Percentiles rank a stretch among this genome's conserved stretches.
These are phyloP conservation scores for Xylaria venustula DNA, from an alignment of 495 filamentous ascomycete species.

Conservation along the genomic window DNA sequence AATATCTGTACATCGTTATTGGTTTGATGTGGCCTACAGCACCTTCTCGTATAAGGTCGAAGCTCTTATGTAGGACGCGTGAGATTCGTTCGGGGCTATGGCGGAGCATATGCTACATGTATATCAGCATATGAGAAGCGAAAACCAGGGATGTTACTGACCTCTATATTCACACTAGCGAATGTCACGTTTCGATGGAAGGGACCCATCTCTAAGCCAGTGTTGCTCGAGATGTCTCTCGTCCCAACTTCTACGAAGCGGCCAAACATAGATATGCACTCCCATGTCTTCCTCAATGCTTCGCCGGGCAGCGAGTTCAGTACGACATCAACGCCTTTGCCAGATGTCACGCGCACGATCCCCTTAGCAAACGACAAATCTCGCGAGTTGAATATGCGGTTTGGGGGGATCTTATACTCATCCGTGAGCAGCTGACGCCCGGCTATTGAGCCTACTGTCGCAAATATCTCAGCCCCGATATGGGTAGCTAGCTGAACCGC, in stretches of 20 bases:
- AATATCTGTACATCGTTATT: too few relatives aligned
- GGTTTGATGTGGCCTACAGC: too few relatives aligned
- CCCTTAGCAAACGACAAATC: conserved; percentile 37
- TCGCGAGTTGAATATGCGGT: conserved; percentile 50
- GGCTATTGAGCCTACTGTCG: conserved; percentile 48
- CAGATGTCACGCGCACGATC: conserved; percentile 43
- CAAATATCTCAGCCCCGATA: conserved; percentile 52
- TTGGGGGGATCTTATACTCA: conserved; percentile 42
- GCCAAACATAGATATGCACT: conserved; percentile 53
- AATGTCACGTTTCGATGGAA: conserved; percentile 33
- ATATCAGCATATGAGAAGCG: conserved; percentile 1
- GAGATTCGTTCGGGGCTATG: too few relatives aligned
- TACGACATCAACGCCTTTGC: conserved; percentile 54
- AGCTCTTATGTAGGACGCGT: too few relatives aligned
- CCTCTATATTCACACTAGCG: conserved; percentile 19
- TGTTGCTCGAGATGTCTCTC: conserved; percentile 33
- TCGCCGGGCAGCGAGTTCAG: conserved; percentile 56
- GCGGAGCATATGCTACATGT: too few relatives aligned
- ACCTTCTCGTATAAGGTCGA: too few relatives aligned
- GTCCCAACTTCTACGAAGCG: conserved; percentile 56
- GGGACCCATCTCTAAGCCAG: conserved; percentile 34
- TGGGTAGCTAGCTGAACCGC: conserved; percentile 50
- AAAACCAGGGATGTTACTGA: conserved; percentile 32
- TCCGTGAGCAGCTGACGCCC: conserved; percentile 43
- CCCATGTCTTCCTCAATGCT: conserved; percentile 50